Base-by-base conservation (phyloP, 1,139 yeast species). In the Magnusiomyces tetraspermus region DNA sequence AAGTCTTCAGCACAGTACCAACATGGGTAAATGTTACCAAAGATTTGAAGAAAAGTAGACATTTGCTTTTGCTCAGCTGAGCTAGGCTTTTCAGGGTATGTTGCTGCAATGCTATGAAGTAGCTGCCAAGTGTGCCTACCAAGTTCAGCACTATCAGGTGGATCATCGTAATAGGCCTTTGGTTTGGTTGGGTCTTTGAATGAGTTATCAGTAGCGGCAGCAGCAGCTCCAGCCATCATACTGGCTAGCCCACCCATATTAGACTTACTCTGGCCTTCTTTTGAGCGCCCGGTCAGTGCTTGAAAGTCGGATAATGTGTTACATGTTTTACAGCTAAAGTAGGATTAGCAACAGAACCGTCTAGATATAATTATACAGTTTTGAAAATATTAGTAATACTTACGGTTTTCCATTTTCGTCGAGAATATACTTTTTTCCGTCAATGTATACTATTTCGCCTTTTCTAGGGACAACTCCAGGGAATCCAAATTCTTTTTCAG, bases 61-160 rank as follows among this genome's bases (percentile, higher is more conserved):
- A 92, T 78, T 58, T 89, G 95, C 11, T 68, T 63, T 66, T 90
- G 92, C 60, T 88, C 80, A 26, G 71, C 70, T 3, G 63, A 64
- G 4, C 78, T 66, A 1, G 98, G 95, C 1, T 63, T 67, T 40
- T 76, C 82, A 0, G 98, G 97, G 63, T 88, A 94, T 21, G 79
- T 79, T 2, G 97, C 97, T 0, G 97, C 97, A 57, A 90, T 77
- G 0, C 95, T 77, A 63, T 92, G 99, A 46, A 92, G 73, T 47
- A 92, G 76, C 0, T 96, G 88, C 99, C 99, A 92, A 2, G 97
- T 82, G 0, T 95, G 79, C 52, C 82, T 75, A 0, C 99, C 99
- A 6, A 92, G 70, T 56, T 76, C 75, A 51, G 77, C 84, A 11
- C 85, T 94, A 69, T 89, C 97, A 0, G 97, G 92, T 0, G 98